Base-by-base conservation (phyloP, 768 basidiomycete species). In the Auricularia auricula-judae region DNA sequence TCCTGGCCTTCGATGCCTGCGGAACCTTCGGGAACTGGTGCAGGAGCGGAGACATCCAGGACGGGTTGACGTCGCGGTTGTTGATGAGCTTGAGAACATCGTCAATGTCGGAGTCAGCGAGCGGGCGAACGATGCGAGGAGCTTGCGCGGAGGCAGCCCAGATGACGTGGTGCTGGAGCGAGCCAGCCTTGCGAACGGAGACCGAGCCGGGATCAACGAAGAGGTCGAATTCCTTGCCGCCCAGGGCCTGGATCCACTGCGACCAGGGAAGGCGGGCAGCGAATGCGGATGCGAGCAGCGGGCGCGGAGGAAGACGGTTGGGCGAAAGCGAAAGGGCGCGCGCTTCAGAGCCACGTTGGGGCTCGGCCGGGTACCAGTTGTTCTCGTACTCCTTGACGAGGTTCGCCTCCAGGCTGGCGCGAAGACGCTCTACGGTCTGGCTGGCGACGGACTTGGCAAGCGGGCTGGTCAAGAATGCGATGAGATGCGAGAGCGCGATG, bases 131-230 rank as follows among this genome's bases (percentile, higher is more conserved):
- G 42, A 61, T 62, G 63, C 61, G 66, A 21, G 65, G 66, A 64
- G 47, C 70, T 64, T 58, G 65, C 56, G 34, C 60, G 60, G 62
- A 65, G 67, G 11, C 64, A 64, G 64, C 67, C 66, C 54, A 72
- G 71, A 44, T 65, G 61, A 61, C 59, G 33, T 35, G 33, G 65
- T 66, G 62, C 59, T 7, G 59, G 65, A 66, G 63, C 56, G 70
- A 69, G 36, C 75, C 72, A 61, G 78, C 71, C 56, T 75, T 68
- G 56, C 87, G 87, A 67, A 89, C 76, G 65, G 86, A 86, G 67
- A 92, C 83, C 72, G 83, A 85, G 66, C 88, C 89, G 67, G 90
- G 90, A 73, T 91, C 87, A 69, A 90, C 82, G 74, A 88, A 87
- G 66, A 92, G 81, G 74, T 91, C 89, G 71, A 91, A 86, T 75